Conservation (phyloP, 495 filamentous ascomycete genomes). For the Lasiosphaeris hirsuta region DNA sequence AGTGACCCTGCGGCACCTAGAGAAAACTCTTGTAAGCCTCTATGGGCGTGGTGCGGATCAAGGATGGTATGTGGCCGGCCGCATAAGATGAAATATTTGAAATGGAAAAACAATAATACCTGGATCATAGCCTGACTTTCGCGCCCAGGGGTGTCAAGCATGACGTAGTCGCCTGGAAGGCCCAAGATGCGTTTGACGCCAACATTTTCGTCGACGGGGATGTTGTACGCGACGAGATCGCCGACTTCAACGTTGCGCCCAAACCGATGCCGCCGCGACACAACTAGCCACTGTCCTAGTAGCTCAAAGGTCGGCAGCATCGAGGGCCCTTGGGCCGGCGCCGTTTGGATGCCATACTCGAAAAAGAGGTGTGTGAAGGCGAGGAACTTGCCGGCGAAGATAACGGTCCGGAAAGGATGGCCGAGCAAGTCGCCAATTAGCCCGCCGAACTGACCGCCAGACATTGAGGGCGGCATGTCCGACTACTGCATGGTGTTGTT, state of each 20-base stretch:
- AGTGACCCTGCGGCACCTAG: slow-evolving; percentile 85
- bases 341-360: slow-evolving; percentile 49
- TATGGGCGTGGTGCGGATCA: too few relatives aligned
- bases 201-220: slow-evolving; percentile 64
- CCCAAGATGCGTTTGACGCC: slow-evolving; percentile 82
- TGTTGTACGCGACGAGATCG: slow-evolving; percentile 76
- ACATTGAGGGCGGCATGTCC: too few relatives aligned
- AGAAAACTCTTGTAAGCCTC: neutral
- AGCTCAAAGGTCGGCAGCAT: slow-evolving; percentile 78
- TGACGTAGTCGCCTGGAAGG: slow-evolving; percentile 86
- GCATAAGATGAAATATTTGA: too few relatives aligned
- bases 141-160: slow-evolving; percentile 57
- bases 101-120: slow-evolving; percentile 38
- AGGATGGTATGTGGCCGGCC: too few relatives aligned
- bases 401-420: slow-evolving; percentile 37
- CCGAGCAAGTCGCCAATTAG: slow-evolving; percentile 15
- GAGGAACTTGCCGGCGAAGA: slow-evolving; percentile 41
- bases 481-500: too few relatives aligned
- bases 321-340: slow-evolving; percentile 60
- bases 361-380: slow-evolving; percentile 57
- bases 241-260: slow-evolving; percentile 72
- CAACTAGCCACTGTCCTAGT: slow-evolving; percentile 61
- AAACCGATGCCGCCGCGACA: slow-evolving; percentile 60
- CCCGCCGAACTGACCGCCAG: too few relatives aligned
- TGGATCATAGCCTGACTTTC: slow-evolving; percentile 66